These are phyloP conservation scores for Pseudogymnoascus sp. DNA, from an alignment of 2,329 filamentous ascomycete species.

Conservation along the genomic window DNA sequence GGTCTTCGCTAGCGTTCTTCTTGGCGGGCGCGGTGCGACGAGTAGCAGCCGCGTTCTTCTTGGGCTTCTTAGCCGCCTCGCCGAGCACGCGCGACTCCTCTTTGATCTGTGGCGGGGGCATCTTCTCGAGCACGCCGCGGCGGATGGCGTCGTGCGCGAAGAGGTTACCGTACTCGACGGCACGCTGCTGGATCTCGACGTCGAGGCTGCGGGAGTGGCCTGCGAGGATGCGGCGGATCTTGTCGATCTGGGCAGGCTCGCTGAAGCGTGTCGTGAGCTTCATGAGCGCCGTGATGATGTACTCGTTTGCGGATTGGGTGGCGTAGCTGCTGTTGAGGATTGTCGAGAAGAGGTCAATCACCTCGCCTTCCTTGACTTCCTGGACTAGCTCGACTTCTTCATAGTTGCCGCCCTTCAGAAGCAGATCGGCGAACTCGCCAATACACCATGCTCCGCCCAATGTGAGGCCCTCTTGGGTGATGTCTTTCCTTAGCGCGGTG, in stretches of 20 bases:
- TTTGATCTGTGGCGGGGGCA: constrained; percentile 94
- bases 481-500: constrained; percentile 82
- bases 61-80: constrained; percentile 62
- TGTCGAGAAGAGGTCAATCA: constrained; percentile 84
- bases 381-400: constrained; percentile 86
- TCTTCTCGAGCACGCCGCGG: constrained; percentile 86
- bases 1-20: constrained; percentile 83
- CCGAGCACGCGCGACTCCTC: constrained; percentile 89
- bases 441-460: constrained; percentile 95
- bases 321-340: constrained; percentile 94
- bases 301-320: constrained; percentile 84
- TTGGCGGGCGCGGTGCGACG: constrained; percentile 66
- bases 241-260: constrained; percentile 77
- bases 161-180: constrained; percentile 92
- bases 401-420: constrained; percentile 83
- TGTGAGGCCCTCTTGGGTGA: constrained; percentile 92
- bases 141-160: constrained; percentile 84
- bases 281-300: constrained; percentile 90
- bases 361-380: constrained; percentile 74
- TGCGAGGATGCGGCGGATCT: constrained; percentile 69
- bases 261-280: constrained; percentile 86
- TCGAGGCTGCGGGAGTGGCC: constrained; percentile 79
- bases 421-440: constrained; percentile 86
- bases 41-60: constrained; percentile 55
- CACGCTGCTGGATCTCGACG: constrained; percentile 91